Evolutionary conservation across 176 grass and related monocot genomes (phyloP).

Genomic region (Otatea glauca): DNA sequence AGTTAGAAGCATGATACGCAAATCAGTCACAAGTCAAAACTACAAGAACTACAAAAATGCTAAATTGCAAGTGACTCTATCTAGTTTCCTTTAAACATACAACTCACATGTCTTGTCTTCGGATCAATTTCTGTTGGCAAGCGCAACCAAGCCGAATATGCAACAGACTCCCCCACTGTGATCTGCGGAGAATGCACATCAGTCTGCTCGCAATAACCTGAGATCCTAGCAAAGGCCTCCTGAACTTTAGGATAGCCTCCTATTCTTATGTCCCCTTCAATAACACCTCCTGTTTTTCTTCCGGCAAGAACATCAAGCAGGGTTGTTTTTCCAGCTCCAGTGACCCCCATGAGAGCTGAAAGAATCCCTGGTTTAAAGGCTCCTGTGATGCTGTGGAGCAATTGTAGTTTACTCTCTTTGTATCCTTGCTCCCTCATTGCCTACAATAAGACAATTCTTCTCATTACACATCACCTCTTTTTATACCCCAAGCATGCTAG

Average conservation of each 20-base stretch:
- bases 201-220: slow-evolving; percentile 78
- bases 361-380: slow-evolving; percentile 66
- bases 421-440: slow-evolving; percentile 45
- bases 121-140: slow-evolving; percentile 61
- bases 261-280: slow-evolving; percentile 81
- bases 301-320: slow-evolving; percentile 82
- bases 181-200: slow-evolving; percentile 79
- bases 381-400: slow-evolving; percentile 76
- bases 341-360: slow-evolving; percentile 77
- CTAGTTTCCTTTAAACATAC: neutral
- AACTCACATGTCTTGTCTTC: slow-evolving; percentile 63
- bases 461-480: too few relatives aligned
- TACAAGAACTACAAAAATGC: too few relatives aligned
- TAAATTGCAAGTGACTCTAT: too few relatives aligned
- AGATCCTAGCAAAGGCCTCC: slow-evolving; percentile 77
- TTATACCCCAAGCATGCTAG: too few relatives aligned
- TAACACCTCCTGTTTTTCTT: slow-evolving; percentile 69
- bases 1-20: too few relatives aligned
- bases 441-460: too few relatives aligned
- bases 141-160: slow-evolving; percentile 79
- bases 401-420: slow-evolving; percentile 60
- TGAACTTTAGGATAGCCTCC: slow-evolving; percentile 78
- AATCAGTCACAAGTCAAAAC: too few relatives aligned
- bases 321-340: slow-evolving; percentile 81
- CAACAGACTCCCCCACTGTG: slow-evolving; percentile 69